Conservation (phyloP, 768 basidiomycete genomes). For the Amanita brunnescens region DNA sequence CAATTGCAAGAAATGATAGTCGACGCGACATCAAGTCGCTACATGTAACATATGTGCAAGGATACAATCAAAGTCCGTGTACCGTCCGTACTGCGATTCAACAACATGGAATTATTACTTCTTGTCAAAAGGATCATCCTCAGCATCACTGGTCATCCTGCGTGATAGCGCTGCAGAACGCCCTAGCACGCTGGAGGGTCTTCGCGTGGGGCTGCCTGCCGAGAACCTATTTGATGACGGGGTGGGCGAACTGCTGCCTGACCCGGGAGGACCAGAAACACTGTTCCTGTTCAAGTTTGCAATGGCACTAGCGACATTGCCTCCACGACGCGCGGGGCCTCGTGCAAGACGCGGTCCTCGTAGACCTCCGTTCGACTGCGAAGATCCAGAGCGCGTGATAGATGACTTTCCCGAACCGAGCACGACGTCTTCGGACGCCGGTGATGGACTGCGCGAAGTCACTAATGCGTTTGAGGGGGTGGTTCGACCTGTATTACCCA, state of each 20-base stretch:
- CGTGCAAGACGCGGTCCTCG: slow-evolving; percentile 44
- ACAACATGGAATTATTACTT: slow-evolving; percentile 13
- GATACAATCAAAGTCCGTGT: neutral
- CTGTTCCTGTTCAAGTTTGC: slow-evolving; percentile 48
- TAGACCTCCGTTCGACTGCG: slow-evolving; percentile 24
- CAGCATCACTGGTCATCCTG: slow-evolving; percentile 78
- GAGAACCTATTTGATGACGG: slow-evolving; percentile 38
- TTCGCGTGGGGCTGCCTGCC: slow-evolving; percentile 23
- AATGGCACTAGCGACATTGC: slow-evolving; percentile 46
- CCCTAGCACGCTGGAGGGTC: slow-evolving; percentile 41
- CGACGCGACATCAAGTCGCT: slow-evolving; percentile 4
- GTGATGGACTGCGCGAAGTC: slow-evolving; percentile 37
- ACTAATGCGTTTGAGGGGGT: slow-evolving; percentile 7
- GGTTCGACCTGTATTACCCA: slow-evolving; percentile 7
- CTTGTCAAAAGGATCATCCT: slow-evolving; percentile 56
- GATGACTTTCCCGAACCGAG: slow-evolving; percentile 27
- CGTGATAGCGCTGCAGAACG: slow-evolving; percentile 49
- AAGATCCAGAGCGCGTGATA: slow-evolving; percentile 43
- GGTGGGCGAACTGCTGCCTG: slow-evolving; percentile 23
- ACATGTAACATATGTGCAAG: neutral
- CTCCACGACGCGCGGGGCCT: slow-evolving; percentile 30
- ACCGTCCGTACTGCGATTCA: neutral
- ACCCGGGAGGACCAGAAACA: slow-evolving; percentile 25
- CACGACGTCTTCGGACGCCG: slow-evolving; percentile 30
- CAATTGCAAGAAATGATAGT: neutral